Evolutionary conservation across 2,329 filamentous ascomycete species (phyloP).

Genomic region (Beauveria pseudobassiana): DNA sequence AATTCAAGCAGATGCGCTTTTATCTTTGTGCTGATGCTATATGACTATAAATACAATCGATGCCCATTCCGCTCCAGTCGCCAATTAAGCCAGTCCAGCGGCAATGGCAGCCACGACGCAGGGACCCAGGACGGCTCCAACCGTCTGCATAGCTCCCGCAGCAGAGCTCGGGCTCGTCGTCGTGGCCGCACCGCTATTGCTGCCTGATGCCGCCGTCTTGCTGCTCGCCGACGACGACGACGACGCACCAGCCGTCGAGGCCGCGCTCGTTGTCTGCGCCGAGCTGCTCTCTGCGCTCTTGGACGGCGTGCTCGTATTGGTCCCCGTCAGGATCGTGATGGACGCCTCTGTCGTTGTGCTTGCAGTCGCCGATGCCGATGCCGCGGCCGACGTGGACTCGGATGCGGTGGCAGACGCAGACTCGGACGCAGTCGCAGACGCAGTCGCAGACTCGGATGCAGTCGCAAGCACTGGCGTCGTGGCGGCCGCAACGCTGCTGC

Average conservation of each 20-base stretch:
- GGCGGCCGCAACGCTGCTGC: background rate
- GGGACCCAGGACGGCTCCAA: background rate
- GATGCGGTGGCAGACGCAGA: background rate
- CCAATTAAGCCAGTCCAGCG: background rate
- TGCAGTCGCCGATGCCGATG: background rate
- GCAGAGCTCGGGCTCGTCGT: background rate
- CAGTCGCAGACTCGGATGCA: background rate
- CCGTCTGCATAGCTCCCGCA: background rate
- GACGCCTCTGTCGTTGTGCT: background rate
- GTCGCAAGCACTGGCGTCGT: background rate
- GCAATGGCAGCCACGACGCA: background rate
- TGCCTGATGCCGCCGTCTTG: background rate
- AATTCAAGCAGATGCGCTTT: no score
- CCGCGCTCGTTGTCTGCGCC: background rate
- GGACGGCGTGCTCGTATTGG: background rate
- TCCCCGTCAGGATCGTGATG: background rate
- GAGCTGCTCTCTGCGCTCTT: background rate
- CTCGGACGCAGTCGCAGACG: background rate
- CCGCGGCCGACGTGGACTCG: no score
- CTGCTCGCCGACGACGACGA: background rate
- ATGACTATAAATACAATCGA: background rate
- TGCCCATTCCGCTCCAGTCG: background rate
- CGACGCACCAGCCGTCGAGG: background rate
- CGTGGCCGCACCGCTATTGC: background rate
- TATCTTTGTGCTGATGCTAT: background rate